A percentile compares a stretch with the other conserved stretches of the same genome.
Evolutionary conservation across 2,329 filamentous ascomycete species (phyloP).

Genomic region (Aspergillus chevalieri): DNA sequence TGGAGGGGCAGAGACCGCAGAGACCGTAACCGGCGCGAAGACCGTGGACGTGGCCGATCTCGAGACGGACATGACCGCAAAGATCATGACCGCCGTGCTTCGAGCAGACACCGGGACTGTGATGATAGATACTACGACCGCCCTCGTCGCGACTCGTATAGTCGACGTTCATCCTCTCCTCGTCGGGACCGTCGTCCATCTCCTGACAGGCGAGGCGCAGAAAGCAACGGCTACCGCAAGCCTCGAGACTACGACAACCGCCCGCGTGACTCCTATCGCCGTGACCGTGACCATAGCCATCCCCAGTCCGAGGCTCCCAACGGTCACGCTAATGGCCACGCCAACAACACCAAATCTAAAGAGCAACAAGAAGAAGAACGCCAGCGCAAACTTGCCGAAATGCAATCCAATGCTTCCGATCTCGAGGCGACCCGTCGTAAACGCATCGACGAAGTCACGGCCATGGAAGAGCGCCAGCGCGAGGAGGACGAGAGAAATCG

Average conservation of each 20-base stretch:
- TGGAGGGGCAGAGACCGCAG: slow-evolving; percentile 15
- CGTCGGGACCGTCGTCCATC: slow-evolving; percentile 1
- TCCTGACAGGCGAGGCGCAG: background rate
- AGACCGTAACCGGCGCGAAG: slow-evolving; percentile 8
- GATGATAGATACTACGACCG: slow-evolving; percentile 20
- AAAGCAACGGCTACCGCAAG: slow-evolving; percentile 9
- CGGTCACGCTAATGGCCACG: slow-evolving; percentile 3
- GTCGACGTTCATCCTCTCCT: slow-evolving; percentile 19
- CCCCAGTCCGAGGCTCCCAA: background rate
- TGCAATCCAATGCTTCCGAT: slow-evolving; percentile 65
- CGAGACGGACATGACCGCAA: slow-evolving; percentile 16
- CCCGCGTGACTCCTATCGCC: background rate
- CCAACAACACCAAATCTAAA: slow-evolving; percentile 15
- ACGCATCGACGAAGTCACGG: slow-evolving; percentile 61
- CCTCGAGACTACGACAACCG: slow-evolving; percentile 10
- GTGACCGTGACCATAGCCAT: background rate
- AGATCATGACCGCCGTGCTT: slow-evolving; percentile 10
- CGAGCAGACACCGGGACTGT: slow-evolving; percentile 15
- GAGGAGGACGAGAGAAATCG: slow-evolving; percentile 57
- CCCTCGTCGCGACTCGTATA: slow-evolving; percentile 12
- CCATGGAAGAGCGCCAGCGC: slow-evolving; percentile 57
- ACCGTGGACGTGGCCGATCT: background rate
- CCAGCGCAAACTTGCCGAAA: slow-evolving; percentile 57
- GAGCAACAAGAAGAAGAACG: slow-evolving; percentile 26
- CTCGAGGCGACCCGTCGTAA: slow-evolving; percentile 65